Evolutionary conservation across 139 green algal genomes (phyloP), one percentile per base, ranked within the genome.

Genomic region (Asterochloris erici): DNA sequence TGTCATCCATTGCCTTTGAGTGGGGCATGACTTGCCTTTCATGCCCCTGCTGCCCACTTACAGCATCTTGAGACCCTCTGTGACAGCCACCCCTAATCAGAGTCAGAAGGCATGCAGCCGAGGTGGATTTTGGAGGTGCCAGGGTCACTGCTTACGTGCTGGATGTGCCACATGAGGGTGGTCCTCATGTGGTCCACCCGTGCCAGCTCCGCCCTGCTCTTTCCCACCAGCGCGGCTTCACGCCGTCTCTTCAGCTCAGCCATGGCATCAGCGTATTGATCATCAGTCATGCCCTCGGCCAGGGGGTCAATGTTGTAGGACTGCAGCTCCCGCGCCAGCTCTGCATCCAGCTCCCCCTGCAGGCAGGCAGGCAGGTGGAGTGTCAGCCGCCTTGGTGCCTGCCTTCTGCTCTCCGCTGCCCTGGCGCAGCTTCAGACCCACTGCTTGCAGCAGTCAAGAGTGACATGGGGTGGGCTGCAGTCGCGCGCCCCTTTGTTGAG

Each of bases 91-190:
- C 38, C 38, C 38, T 54, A 6, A 54, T 54, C 38, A 54, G 38
- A 54, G 38, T 6, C 38, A 54, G 38, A 54, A 54, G 38, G 38
- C 38, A 54, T 54, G n/a, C n/a, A n/a, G n/a, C n/a, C 6, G 38
- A 6, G 6, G 38, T 54, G 38, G 38, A 6, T 54, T 54, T 2
- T 54, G 38, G n/a, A 54, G 38, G 4, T 54, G 38, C 38, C 38
- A 54, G 38, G 38, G 38, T 6, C 38, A 54, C 11, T 26, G 38
- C 79, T 83, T 19, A 83, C 79, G 12, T 63, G 63, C 12, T 83
- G 38, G 21, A 77, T 17, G n/a, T 83, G 79, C 79, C 79, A 83
- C 10, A 83, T 28, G 38, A 83, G 63, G 28, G 73, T 83, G 79
- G 73, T 71, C 23, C 79, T 66, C 79, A 77, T 83, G 79, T 60